Evolutionary conservation across 202 grass and related monocot species (phyloP).

Genomic region (Digitaria exilis): DNA sequence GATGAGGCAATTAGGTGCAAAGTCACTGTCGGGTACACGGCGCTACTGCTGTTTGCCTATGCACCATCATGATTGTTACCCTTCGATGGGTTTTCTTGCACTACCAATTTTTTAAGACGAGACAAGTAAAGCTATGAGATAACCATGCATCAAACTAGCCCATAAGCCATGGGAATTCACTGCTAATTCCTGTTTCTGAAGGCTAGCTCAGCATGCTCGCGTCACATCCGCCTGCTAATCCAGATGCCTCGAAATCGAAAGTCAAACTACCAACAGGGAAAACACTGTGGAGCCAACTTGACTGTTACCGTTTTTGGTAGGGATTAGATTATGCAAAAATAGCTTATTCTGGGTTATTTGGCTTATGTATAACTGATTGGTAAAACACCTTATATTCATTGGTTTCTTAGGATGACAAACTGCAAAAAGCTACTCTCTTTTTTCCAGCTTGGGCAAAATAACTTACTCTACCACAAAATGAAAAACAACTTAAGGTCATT

Average conservation of each 20-base stretch:
- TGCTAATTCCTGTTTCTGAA: neutral
- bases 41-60: neutral
- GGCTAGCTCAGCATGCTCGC: neutral
- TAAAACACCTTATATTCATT: too few relatives aligned
- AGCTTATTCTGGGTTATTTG: too few relatives aligned
- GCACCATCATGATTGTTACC: neutral
- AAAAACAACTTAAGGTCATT: too few relatives aligned
- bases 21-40: conserved; percentile 2
- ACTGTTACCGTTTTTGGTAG: too few relatives aligned
- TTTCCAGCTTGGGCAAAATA: too few relatives aligned
- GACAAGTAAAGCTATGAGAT: neutral
- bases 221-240: neutral
- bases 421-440: too few relatives aligned
- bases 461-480: too few relatives aligned
- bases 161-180: neutral
- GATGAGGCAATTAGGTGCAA: neutral
- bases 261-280: neutral
- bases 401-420: too few relatives aligned
- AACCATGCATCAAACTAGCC: neutral
- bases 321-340: too few relatives aligned
- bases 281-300: neutral
- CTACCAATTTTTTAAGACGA: neutral
- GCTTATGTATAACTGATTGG: too few relatives aligned
- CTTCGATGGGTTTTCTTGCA: neutral
- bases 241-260: neutral